These are phyloP conservation scores for Venturia carpophila DNA, from an alignment of 2,329 filamentous ascomycete genomes.

Conservation along the genomic window DNA sequence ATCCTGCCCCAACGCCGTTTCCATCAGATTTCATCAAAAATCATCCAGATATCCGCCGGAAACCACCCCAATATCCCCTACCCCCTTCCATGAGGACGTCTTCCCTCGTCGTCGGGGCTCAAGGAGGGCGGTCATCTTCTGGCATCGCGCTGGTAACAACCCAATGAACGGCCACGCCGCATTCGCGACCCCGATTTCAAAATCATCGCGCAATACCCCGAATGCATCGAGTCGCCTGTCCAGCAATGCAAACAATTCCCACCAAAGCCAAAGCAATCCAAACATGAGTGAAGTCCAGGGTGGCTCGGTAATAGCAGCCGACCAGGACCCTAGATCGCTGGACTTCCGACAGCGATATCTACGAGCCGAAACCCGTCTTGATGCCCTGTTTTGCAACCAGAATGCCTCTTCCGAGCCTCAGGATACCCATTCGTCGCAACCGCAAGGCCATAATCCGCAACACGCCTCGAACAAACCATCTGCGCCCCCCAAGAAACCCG, in stretches of 20 bases:
- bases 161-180: conserved; percentile 12
- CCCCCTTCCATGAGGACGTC: conserved; percentile 10
- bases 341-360: conserved; percentile 72
- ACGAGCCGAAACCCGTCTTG: conserved; percentile 68
- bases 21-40: conserved; percentile 9
- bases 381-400: conserved; percentile 58
- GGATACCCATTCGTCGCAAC: conserved; percentile 10
- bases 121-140: not conserved
- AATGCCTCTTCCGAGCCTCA: conserved; percentile 25
- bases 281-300: conserved; percentile 34
- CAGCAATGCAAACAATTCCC: conserved; percentile 29
- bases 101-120: not conserved
- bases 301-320: conserved; percentile 26
- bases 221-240: conserved; percentile 34
- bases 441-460: conserved; percentile 17
- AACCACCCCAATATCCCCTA: not conserved
- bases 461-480: conserved; percentile 33
- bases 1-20: not conserved
- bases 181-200: conserved; percentile 27
- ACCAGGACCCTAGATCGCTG: conserved; percentile 40
- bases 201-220: conserved; percentile 35
- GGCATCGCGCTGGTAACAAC: not conserved
- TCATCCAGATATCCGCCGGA: conserved; percentile 25
- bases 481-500: conserved; percentile 51
- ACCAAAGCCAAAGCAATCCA: conserved; percentile 31